Percentiles rank a stretch among this genome's conserved stretches.
These are phyloP conservation scores for Podila minutissima DNA, from an alignment of 192 early-diverging fungal genomes.

Conservation along the genomic window DNA sequence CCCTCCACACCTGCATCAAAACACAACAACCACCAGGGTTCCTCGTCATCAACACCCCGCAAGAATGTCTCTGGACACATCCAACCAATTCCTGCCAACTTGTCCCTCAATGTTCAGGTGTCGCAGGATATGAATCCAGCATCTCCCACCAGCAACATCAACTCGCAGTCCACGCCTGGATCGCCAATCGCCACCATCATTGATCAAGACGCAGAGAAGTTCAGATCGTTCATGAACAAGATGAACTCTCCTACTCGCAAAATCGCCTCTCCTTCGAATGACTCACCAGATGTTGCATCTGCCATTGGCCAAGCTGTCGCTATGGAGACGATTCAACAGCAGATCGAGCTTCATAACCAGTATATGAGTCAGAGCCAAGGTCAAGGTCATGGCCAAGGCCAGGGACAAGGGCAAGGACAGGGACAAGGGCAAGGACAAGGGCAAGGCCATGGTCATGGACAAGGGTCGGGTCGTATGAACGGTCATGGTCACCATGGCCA, in stretches of 20 bases:
- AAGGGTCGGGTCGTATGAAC: background rate
- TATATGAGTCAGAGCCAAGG: constrained; percentile 34
- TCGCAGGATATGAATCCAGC: background rate
- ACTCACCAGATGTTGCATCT: constrained; percentile 8
- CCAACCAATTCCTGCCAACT: constrained; percentile 7
- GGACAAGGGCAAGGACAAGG: background rate
- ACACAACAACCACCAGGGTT: background rate
- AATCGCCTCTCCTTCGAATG: constrained; percentile 24
- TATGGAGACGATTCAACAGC: constrained; percentile 45
- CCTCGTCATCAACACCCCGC: constrained; percentile 1
- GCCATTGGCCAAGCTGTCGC: constrained; percentile 46
- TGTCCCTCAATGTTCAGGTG: background rate
- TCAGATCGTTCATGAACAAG: constrained; percentile 43
- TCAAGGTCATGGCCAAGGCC: constrained; percentile 8
- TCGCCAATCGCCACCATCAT: constrained; percentile 44
- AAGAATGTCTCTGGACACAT: constrained; percentile 39
- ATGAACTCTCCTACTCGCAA: constrained; percentile 14
- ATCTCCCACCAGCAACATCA: background rate
- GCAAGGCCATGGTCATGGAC: background rate
- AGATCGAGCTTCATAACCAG: constrained; percentile 42
- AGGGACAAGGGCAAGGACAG: background rate
- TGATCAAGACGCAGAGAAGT: constrained; percentile 49
- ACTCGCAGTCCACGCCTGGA: constrained; percentile 6
- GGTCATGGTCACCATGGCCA: background rate
- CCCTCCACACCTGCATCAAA: constrained; percentile 1